Base-by-base conservation (phyloP, 2,329 filamentous ascomycete species). In the Setomelanomma holmii region DNA sequence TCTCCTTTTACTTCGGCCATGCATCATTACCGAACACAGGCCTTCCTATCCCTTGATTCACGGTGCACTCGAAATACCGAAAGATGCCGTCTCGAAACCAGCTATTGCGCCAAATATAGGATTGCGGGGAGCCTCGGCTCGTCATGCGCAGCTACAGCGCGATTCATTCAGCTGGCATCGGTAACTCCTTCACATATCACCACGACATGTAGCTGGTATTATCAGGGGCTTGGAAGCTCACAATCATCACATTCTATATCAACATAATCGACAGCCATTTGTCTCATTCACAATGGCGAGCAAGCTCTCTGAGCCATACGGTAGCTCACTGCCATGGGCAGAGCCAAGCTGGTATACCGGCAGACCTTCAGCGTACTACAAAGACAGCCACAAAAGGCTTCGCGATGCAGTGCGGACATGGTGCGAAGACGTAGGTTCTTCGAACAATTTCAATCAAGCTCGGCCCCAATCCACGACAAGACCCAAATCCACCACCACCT, bases 261-360 rank as follows among this genome's bases (percentile, higher is more conserved):
- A n/a, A n/a, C n/a, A n/a, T n/a, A n/a, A n/a, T n/a, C n/a, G n/a
- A n/a, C n/a, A n/a, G n/a, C n/a, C n/a, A n/a, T n/a, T n/a, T n/a
- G n/a, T n/a, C n/a, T n/a, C n/a, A n/a, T n/a, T 51, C 17, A 55
- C 38, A 30, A 57, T 57, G 33, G 43, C 57, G 5, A 51, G 49
- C 47, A 52, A 51, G 45, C 47, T 54, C 2, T 51, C 51, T 7
- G 51, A 47, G 52, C 41, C 63, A 22, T 71, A 61, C 38, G 66
- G 68, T 6, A 69, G 63, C 53, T 67, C 63, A 34, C 55, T 71
- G 42, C 68, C 67, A 3, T 71, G 67, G 68, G 62, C 66, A 20
- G 67, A 71, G 43, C 66, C 67, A 34, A 61, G 53, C 44, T 71
- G 66, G 68, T 69, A 71, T 24, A 66, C 67, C 12, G 69, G 67